These are phyloP conservation scores for Theobroma grandiflorum DNA, from an alignment of 441 rosid species.

Conservation along the genomic window DNA sequence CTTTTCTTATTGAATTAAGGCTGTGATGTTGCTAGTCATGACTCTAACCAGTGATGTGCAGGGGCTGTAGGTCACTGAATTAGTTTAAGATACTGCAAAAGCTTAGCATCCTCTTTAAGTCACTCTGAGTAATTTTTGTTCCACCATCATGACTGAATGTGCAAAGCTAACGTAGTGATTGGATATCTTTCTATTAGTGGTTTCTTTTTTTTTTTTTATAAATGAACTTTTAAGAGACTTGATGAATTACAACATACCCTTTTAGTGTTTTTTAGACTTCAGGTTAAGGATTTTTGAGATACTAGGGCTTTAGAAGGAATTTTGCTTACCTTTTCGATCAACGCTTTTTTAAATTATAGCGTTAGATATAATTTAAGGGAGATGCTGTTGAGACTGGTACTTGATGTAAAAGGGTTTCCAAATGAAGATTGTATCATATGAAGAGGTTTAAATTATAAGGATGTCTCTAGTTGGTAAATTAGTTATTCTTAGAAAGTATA, in stretches of 20 bases:
- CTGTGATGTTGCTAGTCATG: background rate
- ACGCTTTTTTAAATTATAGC: background rate
- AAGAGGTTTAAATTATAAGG: constrained; percentile 29
- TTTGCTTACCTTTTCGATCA: background rate
- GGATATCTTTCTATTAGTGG: background rate
- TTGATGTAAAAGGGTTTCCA: background rate
- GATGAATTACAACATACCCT: background rate
- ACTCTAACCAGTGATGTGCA: background rate
- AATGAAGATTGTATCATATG: background rate
- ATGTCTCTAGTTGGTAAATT: constrained; percentile 45
- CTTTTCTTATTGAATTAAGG: background rate
- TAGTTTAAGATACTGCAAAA: background rate
- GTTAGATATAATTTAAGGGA: background rate
- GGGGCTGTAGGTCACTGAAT: background rate
- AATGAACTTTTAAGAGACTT: background rate
- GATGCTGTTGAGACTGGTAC: background rate
- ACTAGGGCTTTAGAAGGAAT: background rate
- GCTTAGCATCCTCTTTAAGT: background rate
- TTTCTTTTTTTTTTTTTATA: background rate
- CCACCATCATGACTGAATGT: background rate
- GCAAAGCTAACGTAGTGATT: background rate
- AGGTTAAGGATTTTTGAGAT: constrained; percentile 5
- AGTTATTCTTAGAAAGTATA: constrained; percentile 27
- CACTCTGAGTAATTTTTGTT: background rate
- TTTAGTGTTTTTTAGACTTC: background rate